Evolutionary conservation across 2,329 filamentous ascomycete genomes (phyloP).

Genomic region (Ceratocystis papillata): DNA sequence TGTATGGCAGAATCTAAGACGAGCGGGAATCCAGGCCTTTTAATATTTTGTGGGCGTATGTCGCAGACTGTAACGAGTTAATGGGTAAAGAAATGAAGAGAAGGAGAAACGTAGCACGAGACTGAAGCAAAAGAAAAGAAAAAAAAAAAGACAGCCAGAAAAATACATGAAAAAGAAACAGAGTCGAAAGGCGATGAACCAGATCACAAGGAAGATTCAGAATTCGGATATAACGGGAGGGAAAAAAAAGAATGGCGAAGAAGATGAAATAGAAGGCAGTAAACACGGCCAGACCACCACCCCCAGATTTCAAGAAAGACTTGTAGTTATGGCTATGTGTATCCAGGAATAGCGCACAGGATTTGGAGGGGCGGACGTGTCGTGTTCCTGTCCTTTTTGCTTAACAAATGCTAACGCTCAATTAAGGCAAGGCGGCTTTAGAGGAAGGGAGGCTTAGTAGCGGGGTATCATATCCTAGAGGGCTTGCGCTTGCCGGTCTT

Average conservation of each 20-base stretch:
- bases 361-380: neutral
- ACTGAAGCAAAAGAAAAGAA: neutral
- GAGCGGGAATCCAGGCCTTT: neutral
- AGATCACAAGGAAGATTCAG: neutral
- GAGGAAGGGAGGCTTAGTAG: neutral
- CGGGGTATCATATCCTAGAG: constrained; percentile 1
- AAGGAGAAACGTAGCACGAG: neutral
- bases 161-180: neutral
- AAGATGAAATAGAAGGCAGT: neutral
- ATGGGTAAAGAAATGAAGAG: neutral
- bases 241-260: neutral
- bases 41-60: neutral
- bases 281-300: neutral
- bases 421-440: neutral
- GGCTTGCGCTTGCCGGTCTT: neutral
- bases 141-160: neutral
- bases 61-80: neutral
- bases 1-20: neutral
- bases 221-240: neutral
- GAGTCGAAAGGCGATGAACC: neutral
- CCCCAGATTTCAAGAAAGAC: neutral
- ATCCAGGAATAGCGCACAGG: neutral
- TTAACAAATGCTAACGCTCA: neutral
- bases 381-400: neutral
- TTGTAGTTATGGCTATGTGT: neutral